Percentiles rank a stretch among this genome's conserved stretches.
Evolutionary conservation across 1,139 yeast species (phyloP).

Genomic region (Yamadazyma diospyri): DNA sequence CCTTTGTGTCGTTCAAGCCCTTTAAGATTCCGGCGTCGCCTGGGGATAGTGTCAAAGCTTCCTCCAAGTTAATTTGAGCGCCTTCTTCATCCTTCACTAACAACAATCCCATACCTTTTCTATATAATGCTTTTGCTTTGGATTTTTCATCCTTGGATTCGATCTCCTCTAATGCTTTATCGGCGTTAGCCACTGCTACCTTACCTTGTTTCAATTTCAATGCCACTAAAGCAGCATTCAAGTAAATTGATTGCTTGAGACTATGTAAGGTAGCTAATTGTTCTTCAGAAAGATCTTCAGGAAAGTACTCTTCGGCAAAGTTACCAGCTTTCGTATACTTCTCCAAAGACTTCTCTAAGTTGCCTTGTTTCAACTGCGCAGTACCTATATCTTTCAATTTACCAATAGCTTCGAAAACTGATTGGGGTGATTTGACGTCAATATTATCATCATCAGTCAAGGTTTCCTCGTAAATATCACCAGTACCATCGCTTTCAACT

Average conservation of each 20-base stretch:
- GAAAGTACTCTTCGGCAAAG: slow-evolving; percentile 70
- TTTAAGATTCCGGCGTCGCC: slow-evolving; percentile 69
- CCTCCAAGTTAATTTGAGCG: slow-evolving; percentile 64
- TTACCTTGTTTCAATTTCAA: slow-evolving; percentile 58
- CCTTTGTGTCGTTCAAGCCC: slow-evolving; percentile 63
- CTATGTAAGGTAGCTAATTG: slow-evolving; percentile 47
- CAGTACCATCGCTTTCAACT: slow-evolving; percentile 70
- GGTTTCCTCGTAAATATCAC: slow-evolving; percentile 77
- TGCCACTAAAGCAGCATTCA: slow-evolving; percentile 76
- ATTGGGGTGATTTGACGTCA: slow-evolving; percentile 54
- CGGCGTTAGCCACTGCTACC: slow-evolving; percentile 57
- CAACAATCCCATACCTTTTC: slow-evolving; percentile 76
- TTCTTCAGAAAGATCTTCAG: slow-evolving; percentile 61
- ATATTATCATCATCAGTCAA: slow-evolving; percentile 71
- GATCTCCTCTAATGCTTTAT: slow-evolving; percentile 61
- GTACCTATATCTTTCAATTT: slow-evolving; percentile 81
- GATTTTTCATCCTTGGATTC: slow-evolving; percentile 54
- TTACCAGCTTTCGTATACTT: slow-evolving; percentile 72
- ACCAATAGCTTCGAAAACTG: slow-evolving; percentile 64
- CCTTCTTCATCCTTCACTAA: slow-evolving; percentile 64
- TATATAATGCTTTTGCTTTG: slow-evolving; percentile 78
- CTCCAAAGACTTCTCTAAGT: slow-evolving; percentile 50
- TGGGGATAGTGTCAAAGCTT: slow-evolving; percentile 66
- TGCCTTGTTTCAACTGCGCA: slow-evolving; percentile 61
- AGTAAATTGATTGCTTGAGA: slow-evolving; percentile 58